Evolutionary conservation across 2,329 filamentous ascomycete species (phyloP), one percentile per base, ranked within the genome.

Genomic region (Penicillium italicum): DNA sequence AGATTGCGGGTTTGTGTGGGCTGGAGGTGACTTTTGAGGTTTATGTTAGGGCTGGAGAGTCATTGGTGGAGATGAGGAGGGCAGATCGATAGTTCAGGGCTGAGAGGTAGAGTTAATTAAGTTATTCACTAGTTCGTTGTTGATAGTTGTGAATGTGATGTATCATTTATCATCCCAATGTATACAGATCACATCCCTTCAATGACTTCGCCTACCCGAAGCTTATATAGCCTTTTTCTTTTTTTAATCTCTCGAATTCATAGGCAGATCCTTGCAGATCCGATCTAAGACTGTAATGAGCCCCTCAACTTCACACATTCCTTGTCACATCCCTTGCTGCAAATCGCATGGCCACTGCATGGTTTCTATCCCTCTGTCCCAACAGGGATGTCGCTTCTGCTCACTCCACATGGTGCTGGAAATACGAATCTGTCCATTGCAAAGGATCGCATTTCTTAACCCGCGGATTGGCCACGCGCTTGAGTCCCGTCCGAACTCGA

Each of bases 21-120:
- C 48, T 75, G 28, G 50, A 66, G 38, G 67, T 75, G 3, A 71
- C 67, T 1, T 75, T 74, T 50, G 72, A 74, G 55, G 62, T 56
- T 12, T 74, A 72, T 60, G 69, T 70, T 9, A 54, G 48, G 2
- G 58, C 58, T 18, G 72, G 70, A 0, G 72, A 74, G 53, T 69
- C 69, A 2, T 55, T 75, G 49, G 62, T 75, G 16, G 72, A 75
- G 61, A 72, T 74, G 72, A 66, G 63, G 22, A 66, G 62, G 42
- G 26, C 52, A 10, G 24, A 52, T 33, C 31, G 14, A 20, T 53
- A 37, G 30, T n/a, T 52, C 26, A 26, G 24, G n/a, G n/a, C n/a
- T 24, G 26, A 36, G 24, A 26, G 24, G 24, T 11, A 37, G n/a
- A 36, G 8, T 18, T 20, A 37, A n/a, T 24, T 22, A 4, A 16